Evolutionary conservation across 192 early-diverging fungal genomes (phyloP).

Genomic region (Dissophora ornata): DNA sequence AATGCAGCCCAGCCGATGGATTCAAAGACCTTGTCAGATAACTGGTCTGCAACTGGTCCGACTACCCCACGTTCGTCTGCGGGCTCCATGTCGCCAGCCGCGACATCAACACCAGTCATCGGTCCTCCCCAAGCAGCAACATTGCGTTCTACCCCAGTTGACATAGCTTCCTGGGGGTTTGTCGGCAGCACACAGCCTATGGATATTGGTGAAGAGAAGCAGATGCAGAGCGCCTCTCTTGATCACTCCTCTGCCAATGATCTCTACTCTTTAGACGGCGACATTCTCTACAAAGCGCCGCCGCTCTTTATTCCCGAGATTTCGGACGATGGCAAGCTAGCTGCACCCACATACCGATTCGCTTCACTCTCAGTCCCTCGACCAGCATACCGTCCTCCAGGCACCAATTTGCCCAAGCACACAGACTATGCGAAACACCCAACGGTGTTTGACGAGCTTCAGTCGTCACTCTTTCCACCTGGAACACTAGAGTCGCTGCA

Average conservation of each 20-base stretch:
- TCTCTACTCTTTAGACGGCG: slow-evolving; percentile 17
- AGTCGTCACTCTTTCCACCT: slow-evolving; percentile 47
- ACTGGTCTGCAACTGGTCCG: not conserved
- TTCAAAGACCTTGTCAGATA: not conserved
- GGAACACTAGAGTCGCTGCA: slow-evolving; percentile 41
- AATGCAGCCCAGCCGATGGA: not conserved
- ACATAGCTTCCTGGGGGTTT: too few species aligned
- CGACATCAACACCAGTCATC: not conserved
- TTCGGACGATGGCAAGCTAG: slow-evolving; percentile 20
- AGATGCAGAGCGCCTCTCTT: not conserved
- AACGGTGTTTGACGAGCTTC: slow-evolving; percentile 43
- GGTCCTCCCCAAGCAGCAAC: too few species aligned
- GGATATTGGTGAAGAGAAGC: not conserved
- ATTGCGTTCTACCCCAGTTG: too few species aligned
- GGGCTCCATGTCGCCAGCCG: not conserved
- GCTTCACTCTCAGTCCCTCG: slow-evolving; percentile 27
- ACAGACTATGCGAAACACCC: slow-evolving; percentile 47
- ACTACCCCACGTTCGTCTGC: slow-evolving; percentile 1
- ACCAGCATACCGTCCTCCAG: slow-evolving; percentile 37
- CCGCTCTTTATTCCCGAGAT: slow-evolving; percentile 32
- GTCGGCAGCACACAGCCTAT: slow-evolving; percentile 2
- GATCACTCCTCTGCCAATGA: slow-evolving; percentile 12
- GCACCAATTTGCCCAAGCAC: slow-evolving; percentile 38
- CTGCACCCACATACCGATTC: slow-evolving; percentile 3
- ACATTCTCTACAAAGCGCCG: slow-evolving; percentile 49